phyloP scores from a whole-genome alignment of 805 yeast genomes.

The Ogataea ramenticola region DNA sequence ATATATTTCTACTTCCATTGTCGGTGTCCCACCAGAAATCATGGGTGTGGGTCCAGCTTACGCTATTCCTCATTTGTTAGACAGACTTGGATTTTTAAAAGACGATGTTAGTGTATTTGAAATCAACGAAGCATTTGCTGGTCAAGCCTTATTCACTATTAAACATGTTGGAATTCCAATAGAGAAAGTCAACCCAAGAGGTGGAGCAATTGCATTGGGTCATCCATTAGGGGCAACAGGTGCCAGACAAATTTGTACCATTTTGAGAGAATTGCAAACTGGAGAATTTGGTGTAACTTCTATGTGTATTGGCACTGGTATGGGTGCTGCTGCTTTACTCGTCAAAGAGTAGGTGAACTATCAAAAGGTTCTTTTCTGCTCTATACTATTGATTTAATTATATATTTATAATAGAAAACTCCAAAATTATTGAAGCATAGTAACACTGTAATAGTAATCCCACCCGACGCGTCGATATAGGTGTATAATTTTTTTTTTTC shows the following conservation, averaged over 20 bases:
- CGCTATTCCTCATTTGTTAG: slow-evolving; percentile 81
- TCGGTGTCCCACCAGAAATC: slow-evolving; percentile 94
- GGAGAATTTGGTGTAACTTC: slow-evolving; percentile 88
- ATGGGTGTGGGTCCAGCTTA: slow-evolving; percentile 98
- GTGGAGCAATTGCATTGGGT: slow-evolving; percentile 96
- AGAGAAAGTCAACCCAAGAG: slow-evolving; percentile 77
- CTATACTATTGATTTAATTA: too few species aligned
- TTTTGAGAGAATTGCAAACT: slow-evolving; percentile 67
- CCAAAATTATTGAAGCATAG: too few species aligned
- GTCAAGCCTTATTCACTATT: slow-evolving; percentile 80
- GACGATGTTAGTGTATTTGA: slow-evolving; percentile 74
- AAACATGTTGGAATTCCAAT: slow-evolving; percentile 57
- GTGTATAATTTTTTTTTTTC: too few species aligned
- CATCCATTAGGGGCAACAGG: slow-evolving; percentile 87
- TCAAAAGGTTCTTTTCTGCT: too few species aligned
- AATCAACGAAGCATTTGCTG: slow-evolving; percentile 95
- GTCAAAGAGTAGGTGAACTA: slow-evolving; percentile 55
- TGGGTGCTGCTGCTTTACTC: slow-evolving; percentile 93
- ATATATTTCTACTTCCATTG: slow-evolving; percentile 69
- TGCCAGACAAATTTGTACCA: slow-evolving; percentile 87
- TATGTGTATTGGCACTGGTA: slow-evolving; percentile 98
- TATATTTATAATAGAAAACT: too few species aligned
- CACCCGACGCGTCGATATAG: too few species aligned
- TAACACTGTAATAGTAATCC: too few species aligned
- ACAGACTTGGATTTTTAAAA: slow-evolving; percentile 34